Conservation (phyloP, 257 asterid species). For the Ballota nigra region DNA sequence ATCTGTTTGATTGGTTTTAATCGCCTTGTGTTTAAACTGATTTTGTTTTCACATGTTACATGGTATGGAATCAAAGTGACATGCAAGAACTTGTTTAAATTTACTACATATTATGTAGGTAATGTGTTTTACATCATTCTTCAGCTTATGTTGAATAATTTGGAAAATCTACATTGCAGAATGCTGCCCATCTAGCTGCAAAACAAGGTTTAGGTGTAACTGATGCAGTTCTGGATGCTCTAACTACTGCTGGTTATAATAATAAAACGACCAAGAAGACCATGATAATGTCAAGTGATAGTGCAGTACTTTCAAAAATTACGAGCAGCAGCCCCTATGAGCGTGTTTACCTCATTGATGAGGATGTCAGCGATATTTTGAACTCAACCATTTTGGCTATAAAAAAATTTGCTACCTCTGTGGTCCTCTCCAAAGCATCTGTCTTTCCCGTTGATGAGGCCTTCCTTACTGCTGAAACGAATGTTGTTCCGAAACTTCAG, state of each 20-base stretch:
- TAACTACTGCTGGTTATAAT: constrained; percentile 50
- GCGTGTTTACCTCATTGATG: constrained; percentile 58
- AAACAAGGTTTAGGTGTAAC: constrained; percentile 64
- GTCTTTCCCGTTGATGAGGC: constrained; percentile 39
- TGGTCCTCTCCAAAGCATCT: constrained; percentile 50
- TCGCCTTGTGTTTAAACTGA: background rate
- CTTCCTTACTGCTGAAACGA: constrained; percentile 41
- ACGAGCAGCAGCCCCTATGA: constrained; percentile 50
- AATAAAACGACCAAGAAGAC: constrained; percentile 54
- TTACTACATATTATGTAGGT: background rate
- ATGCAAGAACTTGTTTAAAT: background rate
- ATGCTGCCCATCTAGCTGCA: constrained; percentile 73
- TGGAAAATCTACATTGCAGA: constrained; percentile 38
- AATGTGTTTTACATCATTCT: background rate
- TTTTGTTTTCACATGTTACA: too few species aligned
- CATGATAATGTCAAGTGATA: constrained; percentile 61
- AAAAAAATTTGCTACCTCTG: constrained; percentile 60
- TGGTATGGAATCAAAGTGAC: background rate
- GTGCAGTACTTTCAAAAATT: constrained; percentile 55
- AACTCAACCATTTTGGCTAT: constrained; percentile 65
- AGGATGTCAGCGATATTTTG: constrained; percentile 47
- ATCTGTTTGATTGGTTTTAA: background rate
- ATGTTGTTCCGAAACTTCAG: constrained; percentile 54
- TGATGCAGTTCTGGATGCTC: constrained; percentile 55
- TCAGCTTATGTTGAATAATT: background rate